Base-by-base conservation (phyloP, 352 stramenopile species). In the Globisporangium mamillatum region DNA sequence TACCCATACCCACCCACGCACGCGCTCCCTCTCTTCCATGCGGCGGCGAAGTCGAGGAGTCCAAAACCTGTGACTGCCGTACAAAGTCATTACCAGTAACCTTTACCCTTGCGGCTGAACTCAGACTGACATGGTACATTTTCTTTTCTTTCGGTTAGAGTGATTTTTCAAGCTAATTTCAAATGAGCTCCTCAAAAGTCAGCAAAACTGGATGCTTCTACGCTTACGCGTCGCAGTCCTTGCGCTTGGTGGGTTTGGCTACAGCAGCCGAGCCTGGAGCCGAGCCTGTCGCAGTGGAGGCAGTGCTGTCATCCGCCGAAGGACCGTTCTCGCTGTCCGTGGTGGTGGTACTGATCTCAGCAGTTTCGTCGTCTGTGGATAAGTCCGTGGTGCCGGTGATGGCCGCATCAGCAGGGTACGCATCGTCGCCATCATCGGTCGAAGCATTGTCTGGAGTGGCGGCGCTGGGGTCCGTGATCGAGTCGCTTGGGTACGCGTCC, bases 211-310 rank as follows among this genome's bases (percentile, higher is more conserved):
- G 36, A 10, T 44, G 10, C 24, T 57, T 50, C 10, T 58, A 9
- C 24, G 36, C 36, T 65, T 71, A 70, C 32, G 34, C 65, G 16
- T 65, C 57, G 50, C 65, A 70, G 48, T 70, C 65, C 46, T 66
- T 64, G 32, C 44, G 65, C 50, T 62, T 66, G 25, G 53, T 44
- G 22, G 20, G 9, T 8, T n/a, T 61, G 4, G 55, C 25, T 25
- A 20, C 27, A 41, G 27, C 4, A 6, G 55, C 44, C 18, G 55
- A 44, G 55, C 36, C n/a, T 8, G 24, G 14, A 29, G 60, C 38
- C 9, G 27, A 46, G 18, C 61, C n/a, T 7, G 36, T 44, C 36
- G 36, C 36, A 44, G 36, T 44, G 36, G 24, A 57, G 12, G 52
- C 29, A 46, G 18, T 12, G 10, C 48, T 55, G n/a, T 55, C 48